These are phyloP conservation scores for Pestalotiopsis sp. DNA, from an alignment of 2,329 filamentous ascomycete species.

Conservation along the genomic window DNA sequence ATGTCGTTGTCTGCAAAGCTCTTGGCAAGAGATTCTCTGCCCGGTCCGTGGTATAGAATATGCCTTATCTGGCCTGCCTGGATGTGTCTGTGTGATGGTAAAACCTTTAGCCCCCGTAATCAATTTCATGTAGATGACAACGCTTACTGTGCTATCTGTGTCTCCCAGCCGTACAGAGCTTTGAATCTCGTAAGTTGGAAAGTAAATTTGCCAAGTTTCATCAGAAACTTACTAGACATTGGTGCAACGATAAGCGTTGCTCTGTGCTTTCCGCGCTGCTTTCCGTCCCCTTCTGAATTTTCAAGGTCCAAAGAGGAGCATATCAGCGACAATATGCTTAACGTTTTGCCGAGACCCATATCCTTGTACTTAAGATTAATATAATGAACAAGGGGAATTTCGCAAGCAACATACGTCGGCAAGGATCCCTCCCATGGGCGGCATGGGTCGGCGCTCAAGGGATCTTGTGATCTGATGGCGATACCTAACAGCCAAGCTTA, in stretches of 20 bases:
- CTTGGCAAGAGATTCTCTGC: slow-evolving; percentile 13
- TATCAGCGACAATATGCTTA: background rate
- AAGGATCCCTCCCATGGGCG: slow-evolving; percentile 31
- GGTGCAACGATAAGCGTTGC: background rate
- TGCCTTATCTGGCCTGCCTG: background rate
- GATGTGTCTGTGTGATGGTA: background rate
- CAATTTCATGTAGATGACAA: background rate
- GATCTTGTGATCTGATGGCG: slow-evolving; percentile 12
- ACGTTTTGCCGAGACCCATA: background rate
- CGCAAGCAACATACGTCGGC: slow-evolving; percentile 29
- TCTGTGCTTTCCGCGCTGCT: background rate
- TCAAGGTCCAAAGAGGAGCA: background rate
- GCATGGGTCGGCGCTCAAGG: slow-evolving; percentile 13
- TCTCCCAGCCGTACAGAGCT: slow-evolving; percentile 27
- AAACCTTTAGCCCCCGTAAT: slow-evolving; percentile 20
- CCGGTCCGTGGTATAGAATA: background rate
- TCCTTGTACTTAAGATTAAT: slow-evolving; percentile 10
- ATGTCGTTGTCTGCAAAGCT: slow-evolving; percentile 25
- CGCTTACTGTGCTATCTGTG: slow-evolving; percentile 26
- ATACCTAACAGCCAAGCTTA: background rate
- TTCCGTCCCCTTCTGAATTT: background rate
- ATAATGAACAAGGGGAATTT: background rate
- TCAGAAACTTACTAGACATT: background rate
- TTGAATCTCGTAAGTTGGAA: background rate
- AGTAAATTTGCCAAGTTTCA: background rate